Conservation (phyloP, 2,329 filamentous ascomycete species). For the Cadophora sp. region DNA sequence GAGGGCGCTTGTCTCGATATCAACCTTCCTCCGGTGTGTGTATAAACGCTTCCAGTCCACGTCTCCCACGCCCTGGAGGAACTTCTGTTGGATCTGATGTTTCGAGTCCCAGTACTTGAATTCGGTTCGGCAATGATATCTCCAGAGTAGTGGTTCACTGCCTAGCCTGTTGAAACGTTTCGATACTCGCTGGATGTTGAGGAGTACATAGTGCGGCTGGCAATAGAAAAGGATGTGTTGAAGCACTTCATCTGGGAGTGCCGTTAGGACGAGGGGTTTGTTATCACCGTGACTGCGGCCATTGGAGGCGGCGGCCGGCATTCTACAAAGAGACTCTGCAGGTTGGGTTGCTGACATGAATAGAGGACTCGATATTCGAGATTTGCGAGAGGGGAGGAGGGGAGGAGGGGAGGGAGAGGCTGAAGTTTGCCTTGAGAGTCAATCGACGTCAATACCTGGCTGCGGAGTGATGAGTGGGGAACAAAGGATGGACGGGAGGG, state of each 20-base stretch:
- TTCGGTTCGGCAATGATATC: slow-evolving; percentile 69
- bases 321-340: background rate
- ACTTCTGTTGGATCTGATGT: slow-evolving; percentile 65
- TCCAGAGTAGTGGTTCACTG: slow-evolving; percentile 81
- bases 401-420: background rate
- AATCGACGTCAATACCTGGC: slow-evolving; percentile 7
- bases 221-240: slow-evolving; percentile 75
- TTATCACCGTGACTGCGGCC: background rate
- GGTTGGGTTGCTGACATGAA: background rate
- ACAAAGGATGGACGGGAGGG: too few relatives aligned
- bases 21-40: slow-evolving; percentile 59
- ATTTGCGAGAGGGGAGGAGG: background rate
- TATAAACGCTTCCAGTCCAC: slow-evolving; percentile 80
- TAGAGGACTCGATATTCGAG: background rate
- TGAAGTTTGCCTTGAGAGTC: background rate
- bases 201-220: slow-evolving; percentile 60
- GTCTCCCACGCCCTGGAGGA: slow-evolving; percentile 57
- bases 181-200: slow-evolving; percentile 60
- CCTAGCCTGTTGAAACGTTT: slow-evolving; percentile 69
- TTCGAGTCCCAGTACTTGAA: slow-evolving; percentile 79
- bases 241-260: slow-evolving; percentile 80
- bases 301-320: background rate
- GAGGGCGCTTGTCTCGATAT: slow-evolving; percentile 57
- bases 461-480: background rate
- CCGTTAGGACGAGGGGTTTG: slow-evolving; percentile 17